A percentile compares a stretch with the other conserved stretches of the same genome.
These are phyloP conservation scores for Haplosporangium sp. DNA, from an alignment of 371 early-diverging fungal species.

Conservation along the genomic window DNA sequence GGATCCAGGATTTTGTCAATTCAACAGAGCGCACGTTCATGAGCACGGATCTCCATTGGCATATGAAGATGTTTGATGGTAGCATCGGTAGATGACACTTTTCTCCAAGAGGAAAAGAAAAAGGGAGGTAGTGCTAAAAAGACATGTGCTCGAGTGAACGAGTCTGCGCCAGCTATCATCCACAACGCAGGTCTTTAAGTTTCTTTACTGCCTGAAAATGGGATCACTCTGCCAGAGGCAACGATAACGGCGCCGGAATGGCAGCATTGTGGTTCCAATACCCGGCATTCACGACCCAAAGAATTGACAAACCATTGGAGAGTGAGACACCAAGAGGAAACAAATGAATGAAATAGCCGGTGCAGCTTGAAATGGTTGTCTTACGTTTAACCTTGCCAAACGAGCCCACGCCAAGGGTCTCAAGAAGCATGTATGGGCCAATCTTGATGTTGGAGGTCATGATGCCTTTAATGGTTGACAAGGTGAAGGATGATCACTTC, in stretches of 20 bases:
- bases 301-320: background rate
- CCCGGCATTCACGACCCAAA: no score
- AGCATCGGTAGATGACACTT: no score
- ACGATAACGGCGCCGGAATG: background rate
- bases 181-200: no score
- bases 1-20: background rate
- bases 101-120: slow-evolving; percentile 10
- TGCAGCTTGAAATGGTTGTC: slow-evolving; percentile 9
- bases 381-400: slow-evolving; percentile 98
- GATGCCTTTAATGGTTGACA: background rate
- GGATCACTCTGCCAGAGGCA: background rate
- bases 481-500: no score
- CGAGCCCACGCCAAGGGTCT: slow-evolving; percentile 95
- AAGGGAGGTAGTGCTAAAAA: background rate
- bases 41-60: no score
- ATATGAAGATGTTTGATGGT: no score
- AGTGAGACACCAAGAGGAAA: background rate
- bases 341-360: background rate
- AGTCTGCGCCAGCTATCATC: slow-evolving; percentile 31
- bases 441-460: slow-evolving; percentile 71
- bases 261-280: no score
- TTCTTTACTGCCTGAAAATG: background rate
- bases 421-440: slow-evolving; percentile 92
- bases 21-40: background rate
- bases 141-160: slow-evolving; percentile 42